Evolutionary conservation across 2,329 filamentous ascomycete genomes (phyloP), one percentile per base, ranked within the genome.

Genomic region (Aspergillus candidus): DNA sequence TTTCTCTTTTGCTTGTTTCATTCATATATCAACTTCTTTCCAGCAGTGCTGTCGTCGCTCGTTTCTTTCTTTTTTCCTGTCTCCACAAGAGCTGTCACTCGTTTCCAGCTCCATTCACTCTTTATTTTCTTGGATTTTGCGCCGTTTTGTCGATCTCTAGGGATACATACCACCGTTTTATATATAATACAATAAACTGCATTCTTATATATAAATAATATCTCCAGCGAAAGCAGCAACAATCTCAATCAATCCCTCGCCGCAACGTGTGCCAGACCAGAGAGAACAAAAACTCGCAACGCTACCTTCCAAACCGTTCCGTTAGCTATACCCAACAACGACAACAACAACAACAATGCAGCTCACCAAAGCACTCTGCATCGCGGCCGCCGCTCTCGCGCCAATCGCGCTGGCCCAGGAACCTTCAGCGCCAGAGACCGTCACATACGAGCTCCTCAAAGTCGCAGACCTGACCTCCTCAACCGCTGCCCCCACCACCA

Each of bases 281-380:
- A 27, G 22, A 27, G 22, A 27, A 10, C 6, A 15, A 4, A 27
- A 27, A 27, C 2, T 7, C 22, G 18, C 22, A 10, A 27, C 2
- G 7, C 22, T 8, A 27, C 10, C 22, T 27, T 27, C 22, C 22
- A 27, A 27, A 6, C 22, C 6, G 22, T 10, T 10, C 15, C 11
- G 40, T 38, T 18, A 18, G 18, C 32, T 29, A 40, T 13, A 47
- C 43, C 40, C 41, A 22, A 22, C 22, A 22, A 22, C 22, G n/a
- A n/a, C n/a, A n/a, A n/a, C n/a, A n/a, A n/a, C n/a, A n/a, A 4
- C 45, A 44, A 56, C 51, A 10, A 67, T 67, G 63, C 56, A 65
- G 36, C 54, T 66, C 56, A 51, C 53, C 49, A 68, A 66, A 49
- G 44, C 58, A 46, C 47, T 67, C 41, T 37, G 65, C 31, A 46